Evolutionary conservation across 768 basidiomycete genomes (phyloP).

Genomic region (Suillus sp.): DNA sequence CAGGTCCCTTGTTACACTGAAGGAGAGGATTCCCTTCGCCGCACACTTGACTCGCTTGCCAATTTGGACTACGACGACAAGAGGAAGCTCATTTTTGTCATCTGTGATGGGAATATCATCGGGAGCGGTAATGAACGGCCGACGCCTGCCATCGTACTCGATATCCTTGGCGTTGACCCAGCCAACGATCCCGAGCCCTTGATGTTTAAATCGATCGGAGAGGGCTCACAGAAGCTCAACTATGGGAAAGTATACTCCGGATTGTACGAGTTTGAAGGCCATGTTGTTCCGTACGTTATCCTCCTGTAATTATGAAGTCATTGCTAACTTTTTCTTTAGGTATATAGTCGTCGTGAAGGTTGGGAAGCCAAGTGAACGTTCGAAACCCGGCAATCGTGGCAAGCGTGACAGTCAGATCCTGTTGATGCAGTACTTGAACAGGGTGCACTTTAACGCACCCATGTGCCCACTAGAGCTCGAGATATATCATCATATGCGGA

Average conservation of each 20-base stretch:
- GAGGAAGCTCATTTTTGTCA: slow-evolving; percentile 64
- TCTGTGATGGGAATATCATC: slow-evolving; percentile 74
- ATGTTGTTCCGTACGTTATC: slow-evolving; percentile 60
- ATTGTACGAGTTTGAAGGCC: slow-evolving; percentile 69
- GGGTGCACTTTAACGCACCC: slow-evolving; percentile 67
- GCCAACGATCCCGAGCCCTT: slow-evolving; percentile 64
- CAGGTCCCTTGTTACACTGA: slow-evolving; percentile 74
- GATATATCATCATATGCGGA: slow-evolving; percentile 75
- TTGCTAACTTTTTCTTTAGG: slow-evolving; percentile 27
- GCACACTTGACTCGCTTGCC: slow-evolving; percentile 69
- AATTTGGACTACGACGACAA: slow-evolving; percentile 70
- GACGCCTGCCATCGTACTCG: slow-evolving; percentile 67
- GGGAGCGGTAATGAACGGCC: slow-evolving; percentile 68
- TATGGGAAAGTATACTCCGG: slow-evolving; percentile 74
- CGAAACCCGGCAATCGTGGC: slow-evolving; percentile 66
- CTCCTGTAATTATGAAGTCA: slow-evolving; percentile 5
- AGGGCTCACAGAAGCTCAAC: slow-evolving; percentile 67
- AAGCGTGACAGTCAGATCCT: slow-evolving; percentile 71
- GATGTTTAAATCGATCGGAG: slow-evolving; percentile 68
- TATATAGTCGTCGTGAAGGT: slow-evolving; percentile 68
- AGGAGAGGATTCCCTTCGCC: slow-evolving; percentile 67
- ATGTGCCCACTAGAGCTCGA: slow-evolving; percentile 70
- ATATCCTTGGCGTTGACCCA: slow-evolving; percentile 68
- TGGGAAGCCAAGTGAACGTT: slow-evolving; percentile 66
- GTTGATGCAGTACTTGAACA: slow-evolving; percentile 66